Evolutionary conservation across 1,284 basidiomycete species (phyloP).

Genomic region (Apiotrichum brassicae): DNA sequence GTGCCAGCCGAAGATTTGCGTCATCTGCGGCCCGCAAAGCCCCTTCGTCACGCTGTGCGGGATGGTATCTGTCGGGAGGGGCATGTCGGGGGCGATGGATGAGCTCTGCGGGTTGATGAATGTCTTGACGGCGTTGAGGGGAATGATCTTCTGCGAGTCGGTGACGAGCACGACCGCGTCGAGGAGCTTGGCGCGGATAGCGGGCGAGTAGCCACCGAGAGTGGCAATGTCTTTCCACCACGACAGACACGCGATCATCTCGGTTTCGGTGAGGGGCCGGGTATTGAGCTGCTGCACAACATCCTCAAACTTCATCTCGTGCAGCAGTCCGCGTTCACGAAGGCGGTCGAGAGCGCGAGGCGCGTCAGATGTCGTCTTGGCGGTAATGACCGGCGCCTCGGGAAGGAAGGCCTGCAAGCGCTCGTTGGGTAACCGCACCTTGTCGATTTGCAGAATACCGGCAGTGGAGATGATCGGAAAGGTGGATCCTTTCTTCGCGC

Average conservation of each 20-base stretch:
- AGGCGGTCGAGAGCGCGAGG: constrained; percentile 61
- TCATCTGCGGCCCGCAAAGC: constrained; percentile 53
- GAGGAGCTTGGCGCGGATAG: constrained; percentile 57
- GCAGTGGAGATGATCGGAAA: constrained; percentile 74
- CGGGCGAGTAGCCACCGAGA: constrained; percentile 46
- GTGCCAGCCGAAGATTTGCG: constrained; percentile 64
- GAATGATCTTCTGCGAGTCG: constrained; percentile 53
- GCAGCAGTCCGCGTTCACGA: constrained; percentile 64
- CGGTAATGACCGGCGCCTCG: constrained; percentile 68
- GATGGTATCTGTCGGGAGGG: constrained; percentile 70
- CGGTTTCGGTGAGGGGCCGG: constrained; percentile 64
- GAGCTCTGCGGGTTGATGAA: constrained; percentile 65
- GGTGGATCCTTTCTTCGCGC: constrained; percentile 46
- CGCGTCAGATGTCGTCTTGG: constrained; percentile 60
- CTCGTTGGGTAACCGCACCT: constrained; percentile 72
- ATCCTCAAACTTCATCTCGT: constrained; percentile 76
- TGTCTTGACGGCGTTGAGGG: constrained; percentile 62
- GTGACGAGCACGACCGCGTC: constrained; percentile 61
- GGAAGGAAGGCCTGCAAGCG: constrained; percentile 73
- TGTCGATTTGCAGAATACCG: constrained; percentile 64
- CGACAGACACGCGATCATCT: constrained; percentile 73
- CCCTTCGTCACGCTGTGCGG: constrained; percentile 63
- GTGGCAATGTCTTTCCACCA: constrained; percentile 77
- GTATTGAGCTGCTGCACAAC: constrained; percentile 72
- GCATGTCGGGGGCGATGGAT: constrained; percentile 74